Conservation (phyloP, 176 grass and related monocot species). For the Oryza punctata region DNA sequence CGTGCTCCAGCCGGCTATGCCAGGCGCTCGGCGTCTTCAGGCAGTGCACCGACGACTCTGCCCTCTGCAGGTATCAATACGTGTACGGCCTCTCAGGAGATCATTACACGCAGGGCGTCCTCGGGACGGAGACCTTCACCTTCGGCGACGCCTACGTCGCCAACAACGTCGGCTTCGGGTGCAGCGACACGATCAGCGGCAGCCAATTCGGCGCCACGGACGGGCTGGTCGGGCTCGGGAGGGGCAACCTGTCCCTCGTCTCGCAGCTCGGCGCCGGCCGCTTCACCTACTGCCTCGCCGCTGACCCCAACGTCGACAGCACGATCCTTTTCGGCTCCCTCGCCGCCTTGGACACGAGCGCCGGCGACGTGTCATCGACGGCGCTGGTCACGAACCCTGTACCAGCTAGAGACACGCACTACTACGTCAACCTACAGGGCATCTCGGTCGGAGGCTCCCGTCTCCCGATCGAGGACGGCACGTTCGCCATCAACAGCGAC, state of each 20-base stretch:
- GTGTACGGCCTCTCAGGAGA: background rate
- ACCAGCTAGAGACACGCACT: background rate
- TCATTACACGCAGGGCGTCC: background rate
- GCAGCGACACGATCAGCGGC: background rate
- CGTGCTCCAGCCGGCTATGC: slow-evolving; percentile 8
- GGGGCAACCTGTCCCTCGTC: slow-evolving; percentile 1
- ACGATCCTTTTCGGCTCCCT: background rate
- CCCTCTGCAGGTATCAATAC: background rate
- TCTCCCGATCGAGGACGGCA: background rate
- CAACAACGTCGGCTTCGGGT: background rate
- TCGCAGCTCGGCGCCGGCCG: background rate
- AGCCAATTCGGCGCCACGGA: background rate
- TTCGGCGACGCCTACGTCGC: background rate
- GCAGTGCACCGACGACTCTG: background rate
- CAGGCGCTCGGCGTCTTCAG: background rate
- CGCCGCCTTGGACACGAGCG: background rate
- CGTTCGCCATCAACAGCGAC: background rate
- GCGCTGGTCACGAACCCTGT: background rate
- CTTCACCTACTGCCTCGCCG: slow-evolving; percentile 21
- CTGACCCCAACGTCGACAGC: background rate
- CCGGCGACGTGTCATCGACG: background rate
- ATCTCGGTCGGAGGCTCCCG: background rate
- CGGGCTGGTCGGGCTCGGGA: slow-evolving; percentile 9
- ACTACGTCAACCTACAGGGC: background rate
- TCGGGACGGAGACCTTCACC: background rate